phyloP scores from a whole-genome alignment of 164 flowering plant species.

The Magnolia kwangsiensis region DNA sequence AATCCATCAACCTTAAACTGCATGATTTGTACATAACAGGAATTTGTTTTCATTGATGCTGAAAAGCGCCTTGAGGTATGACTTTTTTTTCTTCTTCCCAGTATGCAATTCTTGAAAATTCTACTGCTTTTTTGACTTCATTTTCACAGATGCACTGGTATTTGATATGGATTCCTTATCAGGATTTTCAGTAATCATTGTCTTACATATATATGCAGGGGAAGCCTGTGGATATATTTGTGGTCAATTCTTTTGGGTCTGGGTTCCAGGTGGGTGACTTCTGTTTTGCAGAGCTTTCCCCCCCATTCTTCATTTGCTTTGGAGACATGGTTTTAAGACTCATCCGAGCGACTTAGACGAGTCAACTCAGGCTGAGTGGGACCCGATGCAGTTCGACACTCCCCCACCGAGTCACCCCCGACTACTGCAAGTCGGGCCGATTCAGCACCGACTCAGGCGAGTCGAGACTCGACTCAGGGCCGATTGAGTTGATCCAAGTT shows the following conservation, averaged over 20 bases:
- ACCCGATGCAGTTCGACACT: too few species aligned
- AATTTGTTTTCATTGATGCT: constrained; percentile 40
- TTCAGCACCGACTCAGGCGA: too few species aligned
- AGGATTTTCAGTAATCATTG: background rate
- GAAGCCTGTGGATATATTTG: constrained; percentile 33
- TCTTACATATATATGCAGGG: constrained; percentile 21
- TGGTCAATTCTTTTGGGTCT: constrained; percentile 40
- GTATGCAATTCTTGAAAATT: background rate
- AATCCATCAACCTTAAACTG: constrained; percentile 10
- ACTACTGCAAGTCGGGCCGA: too few species aligned
- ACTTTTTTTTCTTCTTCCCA: background rate
- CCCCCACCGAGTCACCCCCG: too few species aligned
- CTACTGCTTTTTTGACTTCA: background rate
- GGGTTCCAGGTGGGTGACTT: constrained; percentile 32
- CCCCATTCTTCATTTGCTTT: background rate
- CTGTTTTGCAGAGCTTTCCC: background rate
- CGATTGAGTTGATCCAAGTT: too few species aligned
- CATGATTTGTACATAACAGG: constrained; percentile 18
- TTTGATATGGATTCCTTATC: background rate
- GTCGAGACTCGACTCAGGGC: too few species aligned
- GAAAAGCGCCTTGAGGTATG: constrained; percentile 30
- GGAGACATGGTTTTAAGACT: too few species aligned
- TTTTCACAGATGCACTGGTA: too few species aligned
- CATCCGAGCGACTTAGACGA: too few species aligned
- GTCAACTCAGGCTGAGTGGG: too few species aligned